Percentiles rank a stretch among this genome's conserved stretches.
phyloP scores from a whole-genome alignment of 257 asterid genomes.

The Solanum pennellii region DNA sequence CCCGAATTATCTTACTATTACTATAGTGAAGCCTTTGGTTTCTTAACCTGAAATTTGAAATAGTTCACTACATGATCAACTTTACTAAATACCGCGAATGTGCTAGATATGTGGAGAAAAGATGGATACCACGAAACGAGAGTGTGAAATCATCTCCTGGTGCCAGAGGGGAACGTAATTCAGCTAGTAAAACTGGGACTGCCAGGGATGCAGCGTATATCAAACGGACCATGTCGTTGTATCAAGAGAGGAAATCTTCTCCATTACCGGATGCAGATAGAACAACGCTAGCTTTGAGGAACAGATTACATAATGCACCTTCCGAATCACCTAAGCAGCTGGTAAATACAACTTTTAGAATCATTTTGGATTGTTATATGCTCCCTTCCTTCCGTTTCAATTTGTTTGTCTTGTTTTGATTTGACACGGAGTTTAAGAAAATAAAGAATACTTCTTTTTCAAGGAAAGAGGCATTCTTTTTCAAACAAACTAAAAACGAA shows the following conservation, averaged over 20 bases:
- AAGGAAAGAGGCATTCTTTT: not conserved
- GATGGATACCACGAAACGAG: slow-evolving; percentile 18
- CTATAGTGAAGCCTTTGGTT: not conserved
- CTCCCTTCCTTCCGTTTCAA: not conserved
- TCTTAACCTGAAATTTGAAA: not conserved
- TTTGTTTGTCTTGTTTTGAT: not conserved
- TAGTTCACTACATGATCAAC: not conserved
- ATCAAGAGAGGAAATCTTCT: slow-evolving; percentile 2
- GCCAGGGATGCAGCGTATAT: not conserved
- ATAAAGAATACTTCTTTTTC: not conserved
- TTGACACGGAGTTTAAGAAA: not conserved
- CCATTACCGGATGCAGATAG: not conserved
- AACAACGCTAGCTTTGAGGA: not conserved
- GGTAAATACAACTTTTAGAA: slow-evolving; percentile 3
- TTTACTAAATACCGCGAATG: not conserved
- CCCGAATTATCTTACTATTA: not conserved
- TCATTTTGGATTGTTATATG: not conserved
- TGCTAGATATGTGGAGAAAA: slow-evolving; percentile 30
- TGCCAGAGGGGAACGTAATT: slow-evolving; percentile 4
- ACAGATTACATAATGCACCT: not conserved
- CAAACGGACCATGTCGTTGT: not conserved
- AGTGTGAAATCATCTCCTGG: not conserved
- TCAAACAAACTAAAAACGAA: not conserved
- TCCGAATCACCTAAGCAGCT: not conserved
- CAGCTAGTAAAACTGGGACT: not conserved